Conservation (phyloP, 1,284 basidiomycete genomes). For the Cryptococcus neoformans region DNA sequence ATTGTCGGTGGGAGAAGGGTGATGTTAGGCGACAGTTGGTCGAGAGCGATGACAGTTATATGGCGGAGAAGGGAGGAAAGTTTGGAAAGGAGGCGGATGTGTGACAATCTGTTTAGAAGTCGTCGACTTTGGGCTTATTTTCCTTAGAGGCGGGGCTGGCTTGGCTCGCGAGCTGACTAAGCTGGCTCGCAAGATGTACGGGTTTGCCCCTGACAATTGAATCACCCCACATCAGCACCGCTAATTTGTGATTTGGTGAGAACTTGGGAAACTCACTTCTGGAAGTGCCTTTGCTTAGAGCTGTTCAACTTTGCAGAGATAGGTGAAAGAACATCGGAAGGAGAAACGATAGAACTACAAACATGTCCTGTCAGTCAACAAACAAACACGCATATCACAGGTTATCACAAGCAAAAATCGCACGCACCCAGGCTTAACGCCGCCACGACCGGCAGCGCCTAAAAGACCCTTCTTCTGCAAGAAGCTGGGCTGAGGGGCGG, state of each 20-base stretch:
- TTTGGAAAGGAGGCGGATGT: too few species aligned
- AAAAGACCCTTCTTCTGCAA: constrained; percentile 47
- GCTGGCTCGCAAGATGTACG: constrained; percentile 34
- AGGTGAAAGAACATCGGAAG: constrained; percentile 88
- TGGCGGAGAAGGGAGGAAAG: too few species aligned
- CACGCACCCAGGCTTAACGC: constrained; percentile 23
- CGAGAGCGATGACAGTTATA: too few species aligned
- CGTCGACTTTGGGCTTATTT: constrained; percentile 27
- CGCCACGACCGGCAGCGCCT: constrained; percentile 24
- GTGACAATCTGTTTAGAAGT: constrained; percentile 17
- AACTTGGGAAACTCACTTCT: constrained; percentile 60
- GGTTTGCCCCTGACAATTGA: constrained; percentile 28
- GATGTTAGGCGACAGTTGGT: too few species aligned
- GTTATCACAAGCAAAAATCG: neutral
- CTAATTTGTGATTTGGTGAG: neutral
- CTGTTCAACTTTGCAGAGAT: constrained; percentile 82
- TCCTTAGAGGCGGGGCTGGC: constrained; percentile 11
- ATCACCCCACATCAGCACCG: neutral
- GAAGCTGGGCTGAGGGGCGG: constrained; percentile 29
- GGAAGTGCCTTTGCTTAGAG: constrained; percentile 85
- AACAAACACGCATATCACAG: neutral
- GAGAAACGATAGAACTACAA: constrained; percentile 64
- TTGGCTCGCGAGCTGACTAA: constrained; percentile 36
- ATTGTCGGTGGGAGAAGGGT: too few species aligned
- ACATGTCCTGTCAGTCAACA: neutral